A percentile compares a stretch with the other conserved stretches of the same genome.
These are phyloP conservation scores for Brassica cretica DNA, from an alignment of 345 rosid genomes.

Conservation along the genomic window DNA sequence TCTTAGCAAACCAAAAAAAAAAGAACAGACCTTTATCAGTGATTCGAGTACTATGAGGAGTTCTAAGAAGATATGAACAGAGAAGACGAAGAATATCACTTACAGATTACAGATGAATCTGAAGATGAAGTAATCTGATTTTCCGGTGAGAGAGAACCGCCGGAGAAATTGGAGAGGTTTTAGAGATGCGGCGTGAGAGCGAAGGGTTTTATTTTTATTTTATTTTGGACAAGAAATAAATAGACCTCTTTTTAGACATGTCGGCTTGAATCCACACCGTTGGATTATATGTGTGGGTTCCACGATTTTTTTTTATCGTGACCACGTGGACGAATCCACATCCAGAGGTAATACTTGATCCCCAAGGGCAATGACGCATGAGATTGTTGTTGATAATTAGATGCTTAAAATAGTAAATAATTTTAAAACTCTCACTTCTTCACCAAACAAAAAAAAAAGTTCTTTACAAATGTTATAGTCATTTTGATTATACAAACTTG, in stretches of 20 bases:
- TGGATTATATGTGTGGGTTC: conserved; percentile 1
- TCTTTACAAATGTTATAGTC: background rate
- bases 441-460: background rate
- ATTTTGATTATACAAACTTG: background rate
- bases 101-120: background rate
- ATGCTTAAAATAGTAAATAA: background rate
- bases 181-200: conserved; percentile 37
- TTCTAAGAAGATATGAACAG: background rate
- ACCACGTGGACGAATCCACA: conserved; percentile 24
- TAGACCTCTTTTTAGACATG: background rate
- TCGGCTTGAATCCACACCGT: conserved; percentile 7
- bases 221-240: background rate
- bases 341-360: conserved; percentile 1
- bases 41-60: background rate
- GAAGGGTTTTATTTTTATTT: conserved; percentile 24
- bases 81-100: conserved; percentile 2
- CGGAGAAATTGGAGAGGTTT: conserved; percentile 33
- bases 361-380: conserved; percentile 12
- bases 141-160: conserved; percentile 27
- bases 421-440: background rate
- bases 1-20: conserved; percentile 4
- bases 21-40: background rate
- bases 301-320: background rate
- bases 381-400: background rate
- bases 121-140: background rate